These are phyloP conservation scores for Obba rivulosa DNA, from an alignment of 768 basidiomycete genomes.

Conservation along the genomic window DNA sequence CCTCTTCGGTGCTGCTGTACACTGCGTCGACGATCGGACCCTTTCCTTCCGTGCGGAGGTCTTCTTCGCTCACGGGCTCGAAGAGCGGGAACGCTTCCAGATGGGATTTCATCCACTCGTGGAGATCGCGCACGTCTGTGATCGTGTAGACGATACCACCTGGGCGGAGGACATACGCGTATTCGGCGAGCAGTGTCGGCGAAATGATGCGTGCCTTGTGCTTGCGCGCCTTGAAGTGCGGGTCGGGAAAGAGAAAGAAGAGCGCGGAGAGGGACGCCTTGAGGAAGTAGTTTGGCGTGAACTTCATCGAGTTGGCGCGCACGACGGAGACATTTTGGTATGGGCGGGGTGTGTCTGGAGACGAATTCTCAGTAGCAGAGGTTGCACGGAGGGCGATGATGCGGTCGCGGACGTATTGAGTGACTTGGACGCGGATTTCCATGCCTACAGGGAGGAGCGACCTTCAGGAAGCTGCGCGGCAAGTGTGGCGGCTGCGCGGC, in stretches of 20 bases:
- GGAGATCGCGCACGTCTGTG: conserved; percentile 92
- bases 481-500: conserved; percentile 2
- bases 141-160: conserved; percentile 98
- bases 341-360: conserved; percentile 31
- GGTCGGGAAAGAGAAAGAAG: conserved; percentile 98
- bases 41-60: conserved; percentile 69
- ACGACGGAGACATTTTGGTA: conserved; percentile 91
- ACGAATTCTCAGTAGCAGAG: conserved; percentile 22
- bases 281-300: conserved; percentile 91
- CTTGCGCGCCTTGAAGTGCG: conserved; percentile 96
- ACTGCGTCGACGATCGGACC: conserved; percentile 79
- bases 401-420: conserved; percentile 92
- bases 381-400: conserved; percentile 87
- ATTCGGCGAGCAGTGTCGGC: conserved; percentile 94
- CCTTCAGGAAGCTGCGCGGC: not conserved
- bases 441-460: conserved; percentile 51
- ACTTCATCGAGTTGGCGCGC: conserved; percentile 98
- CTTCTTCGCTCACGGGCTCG: conserved; percentile 68
- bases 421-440: conserved; percentile 96
- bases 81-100: conserved; percentile 87
- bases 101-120: conserved; percentile 93
- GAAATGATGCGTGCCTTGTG: conserved; percentile 99
- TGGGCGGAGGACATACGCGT: conserved; percentile 86
- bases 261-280: conserved; percentile 88
- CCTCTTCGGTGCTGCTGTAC: conserved; percentile 88